Conservation (phyloP, 2,329 filamentous ascomycete species). For the Sporothrix curviconia region DNA sequence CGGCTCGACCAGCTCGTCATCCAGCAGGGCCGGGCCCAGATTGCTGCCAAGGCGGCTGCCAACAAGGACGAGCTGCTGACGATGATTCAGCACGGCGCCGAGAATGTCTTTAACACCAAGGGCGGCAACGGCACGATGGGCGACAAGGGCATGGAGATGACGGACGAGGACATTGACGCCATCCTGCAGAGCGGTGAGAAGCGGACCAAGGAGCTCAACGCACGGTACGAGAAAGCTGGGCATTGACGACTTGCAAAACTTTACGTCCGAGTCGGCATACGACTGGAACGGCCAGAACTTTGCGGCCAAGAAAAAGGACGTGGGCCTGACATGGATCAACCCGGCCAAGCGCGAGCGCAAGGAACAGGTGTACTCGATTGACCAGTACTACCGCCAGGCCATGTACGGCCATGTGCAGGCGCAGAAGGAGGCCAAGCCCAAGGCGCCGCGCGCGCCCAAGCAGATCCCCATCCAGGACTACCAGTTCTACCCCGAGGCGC, state of each 20-base stretch:
- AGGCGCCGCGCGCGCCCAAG: conserved; percentile 90
- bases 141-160: conserved; percentile 56
- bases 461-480: conserved; percentile 91
- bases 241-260: conserved; percentile 94
- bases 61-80: conserved; percentile 93
- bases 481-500: conserved; percentile 83
- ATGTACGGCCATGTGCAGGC: conserved; percentile 70
- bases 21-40: conserved; percentile 90
- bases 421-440: conserved; percentile 79
- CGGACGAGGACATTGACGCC: conserved; percentile 83
- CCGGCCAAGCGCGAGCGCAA: conserved; percentile 97
- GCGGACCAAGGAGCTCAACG: conserved; percentile 81
- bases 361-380: conserved; percentile 95
- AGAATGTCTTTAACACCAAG: conserved; percentile 78
- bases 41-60: conserved; percentile 80
- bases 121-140: conserved; percentile 55
- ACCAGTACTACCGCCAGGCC: conserved; percentile 94
- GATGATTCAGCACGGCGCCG: conserved; percentile 99
- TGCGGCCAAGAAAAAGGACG: conserved; percentile 77
- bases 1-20: conserved; percentile 96
- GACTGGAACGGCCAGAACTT: conserved; percentile 99
- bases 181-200: conserved; percentile 83
- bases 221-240: conserved; percentile 95
- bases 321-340: conserved; percentile 94
- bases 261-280: conserved; percentile 93